Percentiles rank a stretch among this genome's conserved stretches.
Evolutionary conservation across 495 filamentous ascomycete genomes (phyloP).

Genomic region (Polyplosphaeria fusca): DNA sequence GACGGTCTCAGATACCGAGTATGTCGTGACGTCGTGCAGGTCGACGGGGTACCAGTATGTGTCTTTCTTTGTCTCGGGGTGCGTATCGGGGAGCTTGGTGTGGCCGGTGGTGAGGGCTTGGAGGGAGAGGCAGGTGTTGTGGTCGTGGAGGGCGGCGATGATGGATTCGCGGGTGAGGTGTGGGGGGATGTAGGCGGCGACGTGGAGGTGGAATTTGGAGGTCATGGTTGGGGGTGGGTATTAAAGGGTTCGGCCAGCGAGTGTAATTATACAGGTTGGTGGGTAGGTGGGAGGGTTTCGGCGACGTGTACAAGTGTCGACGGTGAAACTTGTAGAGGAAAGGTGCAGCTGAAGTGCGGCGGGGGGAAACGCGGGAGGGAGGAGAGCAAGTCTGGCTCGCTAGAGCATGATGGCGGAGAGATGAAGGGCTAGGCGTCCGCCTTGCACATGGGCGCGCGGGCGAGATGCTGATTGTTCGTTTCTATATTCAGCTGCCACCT

Average conservation of each 20-base stretch:
- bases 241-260: no score
- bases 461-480: background rate
- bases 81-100: slow-evolving; percentile 7
- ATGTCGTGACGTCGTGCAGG: slow-evolving; percentile 14
- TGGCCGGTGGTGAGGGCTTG: slow-evolving; percentile 27
- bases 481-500: background rate
- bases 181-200: slow-evolving; percentile 17
- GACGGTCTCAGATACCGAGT: slow-evolving; percentile 22
- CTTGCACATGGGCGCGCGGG: background rate
- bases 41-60: slow-evolving; percentile 29
- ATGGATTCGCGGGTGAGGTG: slow-evolving; percentile 17
- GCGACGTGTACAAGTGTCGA: background rate
- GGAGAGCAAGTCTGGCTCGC: no score
- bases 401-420: background rate
- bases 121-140: slow-evolving; percentile 27
- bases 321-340: background rate
- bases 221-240: slow-evolving; percentile 11
- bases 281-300: background rate
- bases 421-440: background rate
- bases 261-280: no score
- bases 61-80: slow-evolving; percentile 15
- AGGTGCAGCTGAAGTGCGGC: background rate
- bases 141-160: slow-evolving; percentile 28
- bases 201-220: slow-evolving; percentile 22
- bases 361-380: background rate